Conservation (phyloP, 106 monocot genomes). For the Phalaenopsis equestris region DNA sequence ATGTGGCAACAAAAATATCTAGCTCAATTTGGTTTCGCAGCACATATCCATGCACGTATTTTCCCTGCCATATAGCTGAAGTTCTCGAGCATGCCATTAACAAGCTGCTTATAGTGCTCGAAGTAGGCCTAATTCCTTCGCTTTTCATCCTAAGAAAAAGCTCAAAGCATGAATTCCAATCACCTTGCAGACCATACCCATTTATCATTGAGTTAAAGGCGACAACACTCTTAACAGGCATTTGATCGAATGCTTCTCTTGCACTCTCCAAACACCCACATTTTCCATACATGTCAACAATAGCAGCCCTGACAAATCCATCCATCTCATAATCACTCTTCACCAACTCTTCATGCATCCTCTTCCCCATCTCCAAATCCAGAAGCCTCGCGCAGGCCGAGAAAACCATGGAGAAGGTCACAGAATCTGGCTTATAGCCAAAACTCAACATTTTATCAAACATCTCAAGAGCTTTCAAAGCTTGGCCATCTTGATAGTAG, state of each 20-base stretch:
- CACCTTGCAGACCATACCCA: slow-evolving; percentile 42
- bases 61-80: slow-evolving; percentile 35
- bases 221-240: slow-evolving; percentile 31
- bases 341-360: slow-evolving; percentile 40
- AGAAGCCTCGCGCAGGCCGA: slow-evolving; percentile 59
- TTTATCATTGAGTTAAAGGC: slow-evolving; percentile 67
- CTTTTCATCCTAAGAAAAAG: slow-evolving; percentile 41
- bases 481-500: slow-evolving; percentile 56
- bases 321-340: slow-evolving; percentile 27
- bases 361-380: slow-evolving; percentile 37
- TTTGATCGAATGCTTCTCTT: slow-evolving; percentile 51
- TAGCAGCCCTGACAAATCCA: slow-evolving; percentile 41
- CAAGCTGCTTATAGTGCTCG: slow-evolving; percentile 58
- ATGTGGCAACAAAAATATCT: slow-evolving; percentile 43
- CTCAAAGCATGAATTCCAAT: slow-evolving; percentile 28
- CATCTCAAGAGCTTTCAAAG: slow-evolving; percentile 32
- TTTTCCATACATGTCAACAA: slow-evolving; percentile 77
- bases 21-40: slow-evolving; percentile 34
- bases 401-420: slow-evolving; percentile 39
- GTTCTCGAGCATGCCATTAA: slow-evolving; percentile 45
- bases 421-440: slow-evolving; percentile 47
- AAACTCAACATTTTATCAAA: slow-evolving; percentile 33
- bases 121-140: slow-evolving; percentile 37
- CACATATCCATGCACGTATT: slow-evolving; percentile 48
- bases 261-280: slow-evolving; percentile 42